Conservation (phyloP, 352 stramenopile genomes). For the Peronospora tabacina region DNA sequence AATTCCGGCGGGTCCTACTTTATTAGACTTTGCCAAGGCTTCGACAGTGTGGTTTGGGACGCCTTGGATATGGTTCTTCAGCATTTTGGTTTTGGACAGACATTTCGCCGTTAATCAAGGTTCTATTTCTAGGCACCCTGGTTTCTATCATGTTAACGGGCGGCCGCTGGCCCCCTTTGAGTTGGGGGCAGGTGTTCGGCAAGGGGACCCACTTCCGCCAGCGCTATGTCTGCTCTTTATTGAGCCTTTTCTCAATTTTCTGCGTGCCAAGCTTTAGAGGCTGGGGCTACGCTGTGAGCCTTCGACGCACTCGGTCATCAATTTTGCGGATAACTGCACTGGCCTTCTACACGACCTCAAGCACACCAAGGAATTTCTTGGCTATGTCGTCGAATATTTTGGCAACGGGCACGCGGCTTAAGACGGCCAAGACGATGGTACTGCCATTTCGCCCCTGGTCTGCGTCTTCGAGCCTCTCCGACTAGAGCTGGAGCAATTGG, state of each 20-base stretch:
- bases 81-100: neutral
- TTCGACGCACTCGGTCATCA: neutral
- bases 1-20: neutral
- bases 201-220: neutral
- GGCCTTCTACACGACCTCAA: neutral
- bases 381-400: neutral
- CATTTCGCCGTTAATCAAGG: neutral
- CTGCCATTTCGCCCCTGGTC: neutral
- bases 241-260: constrained; percentile 2
- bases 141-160: neutral
- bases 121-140: neutral
- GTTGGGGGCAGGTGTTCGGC: neutral
- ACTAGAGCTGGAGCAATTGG: neutral
- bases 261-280: neutral
- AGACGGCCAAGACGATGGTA: neutral
- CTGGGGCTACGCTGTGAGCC: neutral
- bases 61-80: neutral
- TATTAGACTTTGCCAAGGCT: neutral
- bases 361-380: neutral
- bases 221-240: neutral
- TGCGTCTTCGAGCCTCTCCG: neutral
- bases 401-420: neutral
- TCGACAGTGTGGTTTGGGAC: neutral
- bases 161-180: neutral
- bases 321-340: neutral